A percentile compares a stretch with the other conserved stretches of the same genome.
Evolutionary conservation across 805 yeast species (phyloP).

Genomic region (Metschnikowia kofuensis): DNA sequence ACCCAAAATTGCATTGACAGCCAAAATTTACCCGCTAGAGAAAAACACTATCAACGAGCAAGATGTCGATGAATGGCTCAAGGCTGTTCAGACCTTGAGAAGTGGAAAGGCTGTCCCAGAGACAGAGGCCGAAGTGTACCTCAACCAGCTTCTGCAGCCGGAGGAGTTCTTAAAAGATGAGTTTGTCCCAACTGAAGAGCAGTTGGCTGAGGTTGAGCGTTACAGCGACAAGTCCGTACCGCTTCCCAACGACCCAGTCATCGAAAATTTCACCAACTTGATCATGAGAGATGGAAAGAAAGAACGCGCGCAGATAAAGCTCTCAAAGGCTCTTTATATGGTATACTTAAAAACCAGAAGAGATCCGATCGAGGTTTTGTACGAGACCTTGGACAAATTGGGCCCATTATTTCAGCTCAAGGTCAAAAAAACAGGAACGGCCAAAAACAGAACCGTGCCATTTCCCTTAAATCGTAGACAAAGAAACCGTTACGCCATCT

Average conservation of each 20-base stretch:
- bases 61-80: constrained; percentile 47
- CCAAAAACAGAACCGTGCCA: constrained; percentile 79
- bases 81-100: constrained; percentile 41
- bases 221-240: constrained; percentile 59
- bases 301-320: constrained; percentile 67
- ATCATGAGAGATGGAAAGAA: constrained; percentile 93
- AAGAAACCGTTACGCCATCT: constrained; percentile 81
- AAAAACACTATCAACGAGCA: constrained; percentile 35
- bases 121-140: constrained; percentile 35
- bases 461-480: constrained; percentile 79
- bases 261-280: constrained; percentile 76
- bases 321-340: constrained; percentile 77
- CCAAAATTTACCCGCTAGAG: constrained; percentile 38
- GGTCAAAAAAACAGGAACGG: constrained; percentile 79
- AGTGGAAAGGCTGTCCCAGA: constrained; percentile 31
- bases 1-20: constrained; percentile 22
- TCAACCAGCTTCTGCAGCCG: constrained; percentile 38
- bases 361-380: constrained; percentile 78
- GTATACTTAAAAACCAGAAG: constrained; percentile 67
- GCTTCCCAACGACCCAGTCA: constrained; percentile 58
- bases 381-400: constrained; percentile 71
- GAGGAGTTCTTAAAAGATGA: constrained; percentile 30
- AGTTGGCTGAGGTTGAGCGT: constrained; percentile 52
- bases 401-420: constrained; percentile 82
- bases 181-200: constrained; percentile 64